A percentile compares a stretch with the other conserved stretches of the same genome.
These are phyloP conservation scores for Verticillium nubilum DNA, from an alignment of 2,329 filamentous ascomycete genomes.

Conservation along the genomic window DNA sequence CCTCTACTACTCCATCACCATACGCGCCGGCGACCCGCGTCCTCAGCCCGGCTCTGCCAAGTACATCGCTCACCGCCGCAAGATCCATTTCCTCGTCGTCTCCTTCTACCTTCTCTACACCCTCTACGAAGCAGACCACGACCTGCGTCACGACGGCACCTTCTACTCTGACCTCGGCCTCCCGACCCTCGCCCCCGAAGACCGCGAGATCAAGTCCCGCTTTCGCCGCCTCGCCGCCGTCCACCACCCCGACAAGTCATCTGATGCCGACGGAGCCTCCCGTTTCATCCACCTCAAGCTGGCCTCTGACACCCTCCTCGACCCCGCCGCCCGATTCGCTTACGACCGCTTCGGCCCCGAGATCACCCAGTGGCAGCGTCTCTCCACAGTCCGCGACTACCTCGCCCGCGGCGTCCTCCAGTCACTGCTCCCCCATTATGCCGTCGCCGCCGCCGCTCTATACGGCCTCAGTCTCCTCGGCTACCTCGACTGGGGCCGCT, in stretches of 20 bases:
- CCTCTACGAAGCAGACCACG: conserved; percentile 84
- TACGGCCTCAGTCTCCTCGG: conserved; percentile 59
- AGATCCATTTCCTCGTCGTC: conserved; percentile 80
- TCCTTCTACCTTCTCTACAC: conserved; percentile 83
- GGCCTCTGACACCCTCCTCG: conserved; percentile 75
- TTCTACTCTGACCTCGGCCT: conserved; percentile 78
- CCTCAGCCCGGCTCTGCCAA: conserved; percentile 65
- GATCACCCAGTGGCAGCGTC: conserved; percentile 60
- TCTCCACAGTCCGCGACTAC: conserved; percentile 67
- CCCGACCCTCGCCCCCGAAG: conserved; percentile 55
- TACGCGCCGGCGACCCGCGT: conserved; percentile 81
- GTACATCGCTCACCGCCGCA: conserved; percentile 68
- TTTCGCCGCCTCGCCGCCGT: conserved; percentile 71
- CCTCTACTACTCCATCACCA: conserved; percentile 81
- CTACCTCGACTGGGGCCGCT: conserved; percentile 61
- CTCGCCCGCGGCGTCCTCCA: conserved; percentile 60
- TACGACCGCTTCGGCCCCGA: conserved; percentile 85
- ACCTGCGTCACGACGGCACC: conserved; percentile 63
- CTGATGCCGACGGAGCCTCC: conserved; percentile 28
- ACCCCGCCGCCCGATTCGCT: conserved; percentile 72
- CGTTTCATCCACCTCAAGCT: conserved; percentile 79
- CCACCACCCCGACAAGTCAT: conserved; percentile 79
- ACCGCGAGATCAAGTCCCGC: conserved; percentile 73
- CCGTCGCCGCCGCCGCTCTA: conserved; percentile 48
- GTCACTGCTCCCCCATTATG: conserved; percentile 56